These are phyloP conservation scores for Syncephalastrum monosporum DNA, from an alignment of 371 early-diverging fungal species.

Conservation along the genomic window DNA sequence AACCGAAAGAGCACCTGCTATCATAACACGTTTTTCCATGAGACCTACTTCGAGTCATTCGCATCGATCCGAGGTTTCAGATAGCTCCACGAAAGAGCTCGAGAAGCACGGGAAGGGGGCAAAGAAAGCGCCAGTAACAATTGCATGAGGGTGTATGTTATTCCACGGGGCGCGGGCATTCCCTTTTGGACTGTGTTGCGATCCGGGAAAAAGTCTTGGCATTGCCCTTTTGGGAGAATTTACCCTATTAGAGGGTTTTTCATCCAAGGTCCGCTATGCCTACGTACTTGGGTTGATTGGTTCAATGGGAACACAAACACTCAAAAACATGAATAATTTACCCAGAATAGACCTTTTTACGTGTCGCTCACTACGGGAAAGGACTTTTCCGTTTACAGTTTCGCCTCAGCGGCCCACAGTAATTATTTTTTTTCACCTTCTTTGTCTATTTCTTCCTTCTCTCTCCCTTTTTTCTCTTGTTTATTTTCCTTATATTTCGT, in stretches of 20 bases:
- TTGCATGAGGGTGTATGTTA: not conserved
- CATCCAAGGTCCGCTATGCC: constrained; percentile 2
- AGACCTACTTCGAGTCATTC: not conserved
- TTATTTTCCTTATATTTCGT: no score
- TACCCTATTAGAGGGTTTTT: constrained; percentile 19
- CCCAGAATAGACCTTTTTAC: constrained; percentile 12
- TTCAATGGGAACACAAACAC: constrained; percentile 1
- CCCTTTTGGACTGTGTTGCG: constrained; percentile 4
- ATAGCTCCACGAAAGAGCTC: not conserved
- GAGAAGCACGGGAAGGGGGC: constrained; percentile 1
- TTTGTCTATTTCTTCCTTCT: not conserved
- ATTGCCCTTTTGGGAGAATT: constrained; percentile 28
- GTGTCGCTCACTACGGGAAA: constrained; percentile 8
- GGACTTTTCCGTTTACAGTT: constrained; percentile 16
- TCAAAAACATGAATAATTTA: constrained; percentile 7
- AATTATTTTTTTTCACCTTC: constrained; percentile 10
- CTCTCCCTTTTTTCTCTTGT: not conserved
- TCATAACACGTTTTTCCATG: no score
- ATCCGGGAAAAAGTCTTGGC: constrained; percentile 24
- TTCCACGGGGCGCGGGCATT: constrained; percentile 3
- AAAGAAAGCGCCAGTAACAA: not conserved
- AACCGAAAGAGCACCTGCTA: no score
- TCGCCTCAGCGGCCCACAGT: not conserved
- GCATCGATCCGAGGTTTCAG: not conserved
- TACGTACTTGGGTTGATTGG: no score